Percentiles rank a stretch among this genome's conserved stretches.
Evolutionary conservation across 345 rosid species (phyloP).

Genomic region (Leavenworthia alabamica): DNA sequence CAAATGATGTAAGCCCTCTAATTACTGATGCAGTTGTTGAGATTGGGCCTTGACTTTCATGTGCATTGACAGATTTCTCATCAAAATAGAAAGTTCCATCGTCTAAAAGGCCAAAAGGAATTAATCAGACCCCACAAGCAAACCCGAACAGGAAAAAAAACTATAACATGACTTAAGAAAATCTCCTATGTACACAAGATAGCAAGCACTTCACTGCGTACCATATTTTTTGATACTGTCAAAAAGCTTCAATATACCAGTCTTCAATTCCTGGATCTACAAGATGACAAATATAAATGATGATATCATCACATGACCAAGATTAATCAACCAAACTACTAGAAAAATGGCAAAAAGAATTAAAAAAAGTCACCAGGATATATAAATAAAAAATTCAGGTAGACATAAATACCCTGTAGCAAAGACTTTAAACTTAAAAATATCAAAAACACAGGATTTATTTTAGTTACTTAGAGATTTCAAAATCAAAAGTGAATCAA

Average conservation of each 20-base stretch:
- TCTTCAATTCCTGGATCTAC: constrained; percentile 65
- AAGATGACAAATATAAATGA: constrained; percentile 20
- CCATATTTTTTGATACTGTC: constrained; percentile 82
- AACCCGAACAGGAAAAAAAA: neutral
- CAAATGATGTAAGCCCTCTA: constrained; percentile 65
- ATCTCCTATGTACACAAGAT: neutral
- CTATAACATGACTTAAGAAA: neutral
- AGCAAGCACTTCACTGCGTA: constrained; percentile 23
- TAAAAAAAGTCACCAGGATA: neutral
- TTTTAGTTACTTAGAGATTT: neutral
- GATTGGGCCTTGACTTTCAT: constrained; percentile 54
- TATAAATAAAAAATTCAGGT: neutral
- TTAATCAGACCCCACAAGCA: neutral
- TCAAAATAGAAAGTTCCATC: constrained; percentile 83
- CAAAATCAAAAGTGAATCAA: neutral
- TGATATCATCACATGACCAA: neutral
- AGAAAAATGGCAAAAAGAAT: neutral
- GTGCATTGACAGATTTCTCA: constrained; percentile 50
- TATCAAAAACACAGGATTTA: neutral
- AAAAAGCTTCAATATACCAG: constrained; percentile 70
- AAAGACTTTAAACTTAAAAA: neutral
- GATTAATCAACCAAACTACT: neutral
- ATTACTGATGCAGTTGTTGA: constrained; percentile 80
- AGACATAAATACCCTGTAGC: no score
- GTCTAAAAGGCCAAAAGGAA: constrained; percentile 37